These are phyloP conservation scores for Cladosporium cucumerinum DNA, from an alignment of 2,329 filamentous ascomycete species.

Conservation along the genomic window DNA sequence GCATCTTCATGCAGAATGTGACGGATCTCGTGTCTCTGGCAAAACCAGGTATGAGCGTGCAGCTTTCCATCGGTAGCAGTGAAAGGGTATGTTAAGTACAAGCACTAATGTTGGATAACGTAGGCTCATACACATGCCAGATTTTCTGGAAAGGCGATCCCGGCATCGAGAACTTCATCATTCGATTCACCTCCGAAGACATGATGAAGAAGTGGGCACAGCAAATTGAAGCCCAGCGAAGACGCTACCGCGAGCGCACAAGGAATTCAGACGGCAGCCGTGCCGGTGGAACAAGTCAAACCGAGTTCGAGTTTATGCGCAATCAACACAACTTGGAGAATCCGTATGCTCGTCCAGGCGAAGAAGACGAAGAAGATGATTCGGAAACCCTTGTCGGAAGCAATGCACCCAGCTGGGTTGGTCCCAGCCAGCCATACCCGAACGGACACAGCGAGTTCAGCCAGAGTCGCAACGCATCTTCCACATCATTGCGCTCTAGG, in stretches of 20 bases:
- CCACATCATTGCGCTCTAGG: conserved; percentile 68
- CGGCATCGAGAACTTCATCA: conserved; percentile 92
- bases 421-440: conserved; percentile 7
- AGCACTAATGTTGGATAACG: conserved; percentile 23
- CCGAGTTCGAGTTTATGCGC: conserved; percentile 78
- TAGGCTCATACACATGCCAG: conserved; percentile 89
- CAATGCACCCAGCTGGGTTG: conserved; percentile 19
- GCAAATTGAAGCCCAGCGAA: conserved; percentile 72
- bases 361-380: conserved; percentile 55
- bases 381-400: conserved; percentile 37
- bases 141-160: conserved; percentile 99
- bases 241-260: conserved; percentile 48
- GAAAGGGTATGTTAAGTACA: conserved; percentile 29
- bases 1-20: conserved; percentile 99
- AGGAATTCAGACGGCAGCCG: conserved; percentile 40
- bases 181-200: conserved; percentile 89
- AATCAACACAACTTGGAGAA: conserved; percentile 70
- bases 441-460: conserved; percentile 41
- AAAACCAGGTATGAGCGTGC: conserved; percentile 68
- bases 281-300: conserved; percentile 50
- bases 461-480: conserved; percentile 67
- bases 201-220: conserved; percentile 88
- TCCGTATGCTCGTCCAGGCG: conserved; percentile 67
- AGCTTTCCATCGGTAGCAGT: conserved; percentile 22
- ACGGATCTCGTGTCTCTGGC: conserved; percentile 86